Base-by-base conservation (phyloP, 2,329 filamentous ascomycete genomes). In the Trichoderma polysporum region DNA sequence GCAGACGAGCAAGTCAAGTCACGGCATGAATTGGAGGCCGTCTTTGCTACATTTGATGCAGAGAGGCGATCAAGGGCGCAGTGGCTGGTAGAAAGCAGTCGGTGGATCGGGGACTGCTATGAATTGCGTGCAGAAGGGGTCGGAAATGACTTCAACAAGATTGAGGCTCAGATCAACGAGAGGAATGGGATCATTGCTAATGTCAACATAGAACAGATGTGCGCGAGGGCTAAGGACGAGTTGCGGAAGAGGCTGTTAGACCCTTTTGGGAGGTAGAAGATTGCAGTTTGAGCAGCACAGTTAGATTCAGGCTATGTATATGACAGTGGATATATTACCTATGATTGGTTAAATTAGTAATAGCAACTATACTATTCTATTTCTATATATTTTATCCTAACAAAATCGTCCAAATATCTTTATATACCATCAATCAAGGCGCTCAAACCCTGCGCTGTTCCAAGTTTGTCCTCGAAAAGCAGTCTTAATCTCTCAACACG, bases 31-130 rank as follows among this genome's bases (percentile, higher is more conserved):
- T 15, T 69, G 6, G 15, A 27, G 3, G 47, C 59, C 2, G 68
- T 66, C 0, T 66, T 67, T 25, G 25, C 27, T 29, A 54, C 59
- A 8, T 69, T 50, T 25, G 56, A 65, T 47, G 49, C 45, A 2
- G n/a, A 49, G 13, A 60, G 68, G 9, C 59, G 66, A 22, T 41
- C 47, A 27, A 59, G 68, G 12, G 67, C 58, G 33, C 68, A 69
- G 41, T 69, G 68, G 68, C 35, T 69, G 15, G 68, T 69, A 19
- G 64, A 69, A 6, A 69, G 68, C 66, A 69, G 68, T 49, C 59
- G 68, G 4, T 45, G 35, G 54, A 27, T 58, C 15, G 33, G 54
- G 6, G 54, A 58, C 37, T 58, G 33, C 15, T 58, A 58, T 12
- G 50, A 54, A 22, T 54, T 54, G n/a, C 50, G 50, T 22, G 50